These are phyloP conservation scores for Silene noctiflora DNA, from an alignment of 179 eudicot species.

Conservation along the genomic window DNA sequence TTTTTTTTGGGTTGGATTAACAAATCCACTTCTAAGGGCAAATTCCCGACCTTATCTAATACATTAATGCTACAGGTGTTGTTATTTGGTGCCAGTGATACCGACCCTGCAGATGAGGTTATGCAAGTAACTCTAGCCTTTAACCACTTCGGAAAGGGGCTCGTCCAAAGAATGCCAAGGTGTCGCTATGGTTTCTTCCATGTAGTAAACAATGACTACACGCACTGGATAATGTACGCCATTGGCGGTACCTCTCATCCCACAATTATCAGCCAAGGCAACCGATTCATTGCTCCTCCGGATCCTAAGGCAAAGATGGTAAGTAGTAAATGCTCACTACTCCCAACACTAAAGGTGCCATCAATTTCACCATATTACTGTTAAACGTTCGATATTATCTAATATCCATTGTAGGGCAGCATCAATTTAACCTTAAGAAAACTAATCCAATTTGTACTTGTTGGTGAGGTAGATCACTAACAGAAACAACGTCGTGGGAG, in stretches of 20 bases:
- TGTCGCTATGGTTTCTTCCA: constrained; percentile 65
- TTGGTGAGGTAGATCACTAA: constrained; percentile 35
- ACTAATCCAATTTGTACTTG: neutral
- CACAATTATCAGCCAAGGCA: constrained; percentile 78
- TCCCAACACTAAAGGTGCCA: too few relatives aligned
- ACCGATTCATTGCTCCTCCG: constrained; percentile 66
- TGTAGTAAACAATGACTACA: constrained; percentile 83
- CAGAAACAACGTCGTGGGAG: constrained; percentile 33
- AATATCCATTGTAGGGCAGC: too few relatives aligned
- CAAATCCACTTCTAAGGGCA: too few relatives aligned
- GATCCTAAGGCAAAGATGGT: constrained; percentile 38
- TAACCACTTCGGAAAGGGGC: constrained; percentile 75
- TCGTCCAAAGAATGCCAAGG: constrained; percentile 81
- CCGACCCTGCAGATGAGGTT: constrained; percentile 29
- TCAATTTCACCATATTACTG: too few relatives aligned
- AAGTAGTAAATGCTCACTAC: neutral
- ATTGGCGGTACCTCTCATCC: constrained; percentile 79
- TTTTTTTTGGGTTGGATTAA: too few relatives aligned
- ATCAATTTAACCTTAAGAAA: neutral
- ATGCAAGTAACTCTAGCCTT: constrained; percentile 68
- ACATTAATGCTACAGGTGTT: constrained; percentile 39
- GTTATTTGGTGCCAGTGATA: constrained; percentile 69
- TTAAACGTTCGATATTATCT: too few relatives aligned
- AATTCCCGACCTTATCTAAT: neutral
- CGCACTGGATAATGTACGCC: constrained; percentile 83